Evolutionary conservation across 352 stramenopile genomes (phyloP), one percentile per base, ranked within the genome.

Genomic region (Pythium dissotocum): DNA sequence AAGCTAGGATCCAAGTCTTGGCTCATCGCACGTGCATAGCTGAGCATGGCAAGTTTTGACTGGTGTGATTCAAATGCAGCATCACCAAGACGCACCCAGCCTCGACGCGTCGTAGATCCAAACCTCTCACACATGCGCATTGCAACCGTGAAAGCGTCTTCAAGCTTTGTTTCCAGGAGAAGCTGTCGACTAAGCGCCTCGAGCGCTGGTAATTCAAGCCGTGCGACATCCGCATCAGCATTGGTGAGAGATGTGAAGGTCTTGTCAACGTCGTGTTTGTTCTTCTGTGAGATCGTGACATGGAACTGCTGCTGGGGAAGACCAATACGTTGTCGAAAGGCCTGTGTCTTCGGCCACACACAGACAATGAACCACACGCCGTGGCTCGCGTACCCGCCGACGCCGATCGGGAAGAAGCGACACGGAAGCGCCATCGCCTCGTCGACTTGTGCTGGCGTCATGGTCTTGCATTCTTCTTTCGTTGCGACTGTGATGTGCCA

Each of bases 401-500:
- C 52, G 2, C 78, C 82, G 33, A 90, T 75, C 0, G 70, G 70
- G 38, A 85, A 85, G 51, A 78, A 75, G 1, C 77, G 73, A 2
- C 64, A 70, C 6, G 72, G 42, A 5, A 80, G 14, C 21, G 65
- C 24, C 42, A 78, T 44, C 2, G 63, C 61, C 57, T 87, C 75
- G 4, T 81, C 53, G 2, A 79, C 56, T 5, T 75, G 72, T 6
- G 49, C 55, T 0, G 42, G 14, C 6, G 61, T 69, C 53, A 88
- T 58, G 2, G 16, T 44, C 48, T 58, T 68, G 32, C 78, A 55
- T 51, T 90, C 82, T 1, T 78, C 71, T 48, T 90, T 90, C n/a
- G 80, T 88, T 24, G 72, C 73, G 0, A 90, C 67, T 26, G 80
- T 88, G 30, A 90, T 57, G 71, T 89, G 82, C 82, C 80, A 90